Evolutionary conservation across 1,284 basidiomycete species (phyloP).

Genomic region (Trichosporon sp.): DNA sequence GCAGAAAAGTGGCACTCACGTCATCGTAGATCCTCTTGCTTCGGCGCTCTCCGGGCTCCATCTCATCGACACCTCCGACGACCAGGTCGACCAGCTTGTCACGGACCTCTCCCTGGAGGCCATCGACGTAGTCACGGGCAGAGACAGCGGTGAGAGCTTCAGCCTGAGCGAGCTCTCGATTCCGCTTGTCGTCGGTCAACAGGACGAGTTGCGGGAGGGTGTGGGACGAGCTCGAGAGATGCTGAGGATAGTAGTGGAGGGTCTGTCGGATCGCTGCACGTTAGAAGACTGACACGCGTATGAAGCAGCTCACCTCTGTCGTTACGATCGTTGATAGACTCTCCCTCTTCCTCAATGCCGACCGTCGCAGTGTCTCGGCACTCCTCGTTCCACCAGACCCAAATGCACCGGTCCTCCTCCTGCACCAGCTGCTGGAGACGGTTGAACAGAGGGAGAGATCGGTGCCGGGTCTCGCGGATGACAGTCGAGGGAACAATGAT

Average conservation of each 20-base stretch:
- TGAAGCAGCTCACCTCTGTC: conserved; percentile 69
- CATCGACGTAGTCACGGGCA: conserved; percentile 80
- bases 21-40: conserved; percentile 74
- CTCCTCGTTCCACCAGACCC: conserved; percentile 92
- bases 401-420: conserved; percentile 72
- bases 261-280: conserved; percentile 76
- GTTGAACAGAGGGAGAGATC: conserved; percentile 90
- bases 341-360: conserved; percentile 34
- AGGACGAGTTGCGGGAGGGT: conserved; percentile 69
- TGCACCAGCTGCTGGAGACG: conserved; percentile 78
- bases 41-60: conserved; percentile 52
- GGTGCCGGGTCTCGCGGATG: conserved; percentile 91
- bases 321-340: conserved; percentile 80
- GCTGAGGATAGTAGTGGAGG: conserved; percentile 78
- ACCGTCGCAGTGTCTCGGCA: conserved; percentile 62
- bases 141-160: conserved; percentile 66
- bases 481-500: conserved; percentile 94
- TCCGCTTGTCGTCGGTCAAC: conserved; percentile 86
- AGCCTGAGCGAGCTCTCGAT: conserved; percentile 73
- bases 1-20: conserved; percentile 58
- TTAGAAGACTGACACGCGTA: background rate
- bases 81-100: conserved; percentile 75
- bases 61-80: conserved; percentile 64
- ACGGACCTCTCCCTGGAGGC: conserved; percentile 62
- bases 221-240: conserved; percentile 65